Conservation (phyloP, 2,329 filamentous ascomycete genomes). For the Colletotrichum chlorophyti region DNA sequence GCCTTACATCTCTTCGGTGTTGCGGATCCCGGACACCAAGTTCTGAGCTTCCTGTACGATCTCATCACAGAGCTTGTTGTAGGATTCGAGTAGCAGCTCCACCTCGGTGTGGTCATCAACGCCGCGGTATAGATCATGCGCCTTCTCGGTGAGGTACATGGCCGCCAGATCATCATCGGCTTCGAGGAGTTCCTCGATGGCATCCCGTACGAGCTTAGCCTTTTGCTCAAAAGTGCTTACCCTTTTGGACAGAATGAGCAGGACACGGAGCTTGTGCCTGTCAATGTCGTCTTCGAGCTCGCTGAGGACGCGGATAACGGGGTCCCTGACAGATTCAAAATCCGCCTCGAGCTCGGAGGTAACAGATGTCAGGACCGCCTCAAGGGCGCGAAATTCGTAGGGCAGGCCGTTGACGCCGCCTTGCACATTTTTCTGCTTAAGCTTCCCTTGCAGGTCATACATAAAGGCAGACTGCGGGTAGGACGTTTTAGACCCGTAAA, state of each 20-base stretch:
- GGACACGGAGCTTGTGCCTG: conserved; percentile 86
- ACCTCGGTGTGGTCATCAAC: conserved; percentile 95
- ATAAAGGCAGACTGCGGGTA: conserved; percentile 97
- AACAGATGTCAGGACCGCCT: conserved; percentile 93
- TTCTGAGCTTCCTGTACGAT: conserved; percentile 96
- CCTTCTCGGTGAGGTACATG: conserved; percentile 96
- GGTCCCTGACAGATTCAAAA: conserved; percentile 91
- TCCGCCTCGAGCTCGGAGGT: conserved; percentile 92
- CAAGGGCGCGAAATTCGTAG: conserved; percentile 95
- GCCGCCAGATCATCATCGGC: conserved; percentile 92
- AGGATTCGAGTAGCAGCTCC: conserved; percentile 95
- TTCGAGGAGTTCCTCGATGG: conserved; percentile 93
- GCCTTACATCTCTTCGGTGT: conserved; percentile 95
- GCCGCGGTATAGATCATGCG: conserved; percentile 72
- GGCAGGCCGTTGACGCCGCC: conserved; percentile 72
- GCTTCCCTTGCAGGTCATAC: conserved; percentile 93
- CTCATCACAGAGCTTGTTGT: conserved; percentile 97
- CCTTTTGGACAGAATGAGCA: conserved; percentile 94
- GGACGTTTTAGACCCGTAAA: conserved; percentile 91
- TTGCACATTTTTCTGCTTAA: conserved; percentile 75
- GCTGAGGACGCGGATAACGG: conserved; percentile 85
- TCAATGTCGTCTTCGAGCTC: conserved; percentile 98
- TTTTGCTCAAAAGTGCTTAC: conserved; percentile 98
- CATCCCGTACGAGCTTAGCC: conserved; percentile 89
- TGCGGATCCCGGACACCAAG: conserved; percentile 91